Percentiles rank a stretch among this genome's conserved stretches.
These are phyloP conservation scores for Cystobasidium pallidum DNA, from an alignment of 1,284 basidiomycete species.

Conservation along the genomic window DNA sequence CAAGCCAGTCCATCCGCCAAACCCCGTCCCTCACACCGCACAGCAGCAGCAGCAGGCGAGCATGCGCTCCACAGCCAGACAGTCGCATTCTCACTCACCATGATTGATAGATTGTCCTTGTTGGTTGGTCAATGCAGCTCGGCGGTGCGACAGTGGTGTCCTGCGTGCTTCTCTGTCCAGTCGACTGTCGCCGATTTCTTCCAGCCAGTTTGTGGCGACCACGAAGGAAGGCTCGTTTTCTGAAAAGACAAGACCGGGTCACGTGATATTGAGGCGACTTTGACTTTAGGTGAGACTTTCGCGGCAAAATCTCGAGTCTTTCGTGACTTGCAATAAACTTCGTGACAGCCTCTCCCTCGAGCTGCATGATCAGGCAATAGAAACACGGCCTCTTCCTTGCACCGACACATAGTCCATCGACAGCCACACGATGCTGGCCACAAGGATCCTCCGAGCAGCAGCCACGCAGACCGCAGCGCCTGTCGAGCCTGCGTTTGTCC, in stretches of 20 bases:
- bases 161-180: background rate
- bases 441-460: conserved; percentile 9
- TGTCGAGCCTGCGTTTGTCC: conserved; percentile 28
- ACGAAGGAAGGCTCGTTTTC: conserved; percentile 30
- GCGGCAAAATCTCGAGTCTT: too few relatives aligned
- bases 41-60: too few relatives aligned
- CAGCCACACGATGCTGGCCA: conserved; percentile 4
- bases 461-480: conserved; percentile 1
- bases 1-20: conserved; percentile 1
- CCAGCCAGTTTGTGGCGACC: background rate
- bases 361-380: too few relatives aligned
- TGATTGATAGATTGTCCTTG: conserved; percentile 6
- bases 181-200: background rate
- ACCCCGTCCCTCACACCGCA: background rate
- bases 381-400: background rate
- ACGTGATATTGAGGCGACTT: background rate
- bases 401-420: background rate
- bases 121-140: background rate
- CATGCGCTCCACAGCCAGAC: too few relatives aligned
- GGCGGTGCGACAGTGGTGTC: background rate
- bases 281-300: background rate
- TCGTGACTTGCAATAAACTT: too few relatives aligned
- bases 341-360: too few relatives aligned
- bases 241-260: background rate
- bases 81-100: background rate